Evolutionary conservation across 352 stramenopile species (phyloP).

Genomic region (Saprolegnia parasitica): DNA sequence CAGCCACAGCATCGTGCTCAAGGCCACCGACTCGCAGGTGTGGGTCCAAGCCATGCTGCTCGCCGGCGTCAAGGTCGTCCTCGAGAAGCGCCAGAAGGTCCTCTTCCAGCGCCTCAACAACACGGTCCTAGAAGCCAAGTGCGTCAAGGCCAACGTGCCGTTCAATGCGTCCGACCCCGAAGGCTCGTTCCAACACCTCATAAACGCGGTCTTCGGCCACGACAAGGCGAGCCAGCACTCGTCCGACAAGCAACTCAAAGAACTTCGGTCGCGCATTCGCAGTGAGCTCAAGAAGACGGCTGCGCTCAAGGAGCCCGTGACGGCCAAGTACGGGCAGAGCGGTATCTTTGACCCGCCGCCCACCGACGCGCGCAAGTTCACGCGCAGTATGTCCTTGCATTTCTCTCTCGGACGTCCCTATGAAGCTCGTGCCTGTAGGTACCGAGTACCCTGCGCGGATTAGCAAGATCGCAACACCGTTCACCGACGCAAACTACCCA

Average conservation of each 20-base stretch:
- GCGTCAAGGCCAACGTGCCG: constrained; percentile 50
- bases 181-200: constrained; percentile 58
- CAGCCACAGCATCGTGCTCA: constrained; percentile 47
- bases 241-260: constrained; percentile 41
- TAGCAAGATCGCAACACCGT: constrained; percentile 51
- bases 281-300: constrained; percentile 60
- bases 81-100: constrained; percentile 48
- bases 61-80: constrained; percentile 45
- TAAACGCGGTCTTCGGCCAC: constrained; percentile 59
- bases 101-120: constrained; percentile 55
- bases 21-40: constrained; percentile 42
- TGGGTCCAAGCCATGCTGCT: constrained; percentile 54
- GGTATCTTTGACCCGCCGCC: constrained; percentile 45
- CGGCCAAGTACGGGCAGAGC: constrained; percentile 58
- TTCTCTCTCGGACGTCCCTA: not conserved
- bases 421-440: not conserved
- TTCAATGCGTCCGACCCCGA: constrained; percentile 62
- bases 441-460: constrained; percentile 49
- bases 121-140: constrained; percentile 53
- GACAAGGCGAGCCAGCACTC: constrained; percentile 31
- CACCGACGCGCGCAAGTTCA: constrained; percentile 43
- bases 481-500: constrained; percentile 44
- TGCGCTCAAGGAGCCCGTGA: constrained; percentile 39
- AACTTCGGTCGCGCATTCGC: constrained; percentile 41
- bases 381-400: constrained; percentile 30